These are phyloP conservation scores for Aquilaria malaccensis DNA, from an alignment of 345 rosid genomes.

Conservation along the genomic window DNA sequence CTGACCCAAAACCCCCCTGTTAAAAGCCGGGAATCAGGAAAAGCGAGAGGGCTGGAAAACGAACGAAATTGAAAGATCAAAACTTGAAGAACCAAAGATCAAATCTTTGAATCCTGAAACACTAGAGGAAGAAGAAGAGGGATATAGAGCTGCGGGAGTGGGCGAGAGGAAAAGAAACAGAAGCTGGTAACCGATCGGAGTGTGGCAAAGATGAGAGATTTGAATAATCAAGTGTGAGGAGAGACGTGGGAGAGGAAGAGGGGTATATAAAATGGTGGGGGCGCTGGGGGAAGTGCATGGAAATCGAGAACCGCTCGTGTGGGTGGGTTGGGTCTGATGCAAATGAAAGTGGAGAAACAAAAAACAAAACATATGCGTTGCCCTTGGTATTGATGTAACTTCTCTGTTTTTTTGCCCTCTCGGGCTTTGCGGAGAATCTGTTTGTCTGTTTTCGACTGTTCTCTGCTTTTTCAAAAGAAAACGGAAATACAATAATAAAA, in stretches of 20 bases:
- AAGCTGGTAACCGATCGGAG: not conserved
- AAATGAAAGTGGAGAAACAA: no score
- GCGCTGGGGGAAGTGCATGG: slow-evolving; percentile 15
- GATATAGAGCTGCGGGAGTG: slow-evolving; percentile 5
- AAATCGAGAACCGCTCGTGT: slow-evolving; percentile 58
- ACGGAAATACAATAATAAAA: no score
- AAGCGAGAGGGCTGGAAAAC: slow-evolving; percentile 5
- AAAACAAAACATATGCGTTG: slow-evolving; percentile 8
- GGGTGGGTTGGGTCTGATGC: slow-evolving; percentile 20
- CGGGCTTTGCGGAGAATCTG: slow-evolving; percentile 38
- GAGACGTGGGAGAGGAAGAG: not conserved
- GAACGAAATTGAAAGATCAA: not conserved
- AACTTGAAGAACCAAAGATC: slow-evolving; percentile 10
- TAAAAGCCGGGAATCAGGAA: slow-evolving; percentile 4
- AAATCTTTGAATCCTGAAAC: slow-evolving; percentile 1
- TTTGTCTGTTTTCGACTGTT: slow-evolving; percentile 29
- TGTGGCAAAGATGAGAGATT: not conserved
- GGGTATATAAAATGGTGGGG: no score
- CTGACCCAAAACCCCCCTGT: not conserved
- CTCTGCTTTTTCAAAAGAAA: slow-evolving; percentile 23
- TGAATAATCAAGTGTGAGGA: not conserved
- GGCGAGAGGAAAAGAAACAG: not conserved
- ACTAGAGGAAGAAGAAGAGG: not conserved
- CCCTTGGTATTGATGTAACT: slow-evolving; percentile 24
- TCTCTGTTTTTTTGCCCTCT: slow-evolving; percentile 16